Evolutionary conservation across 441 rosid genomes (phyloP).

Genomic region (Melastoma candidum): DNA sequence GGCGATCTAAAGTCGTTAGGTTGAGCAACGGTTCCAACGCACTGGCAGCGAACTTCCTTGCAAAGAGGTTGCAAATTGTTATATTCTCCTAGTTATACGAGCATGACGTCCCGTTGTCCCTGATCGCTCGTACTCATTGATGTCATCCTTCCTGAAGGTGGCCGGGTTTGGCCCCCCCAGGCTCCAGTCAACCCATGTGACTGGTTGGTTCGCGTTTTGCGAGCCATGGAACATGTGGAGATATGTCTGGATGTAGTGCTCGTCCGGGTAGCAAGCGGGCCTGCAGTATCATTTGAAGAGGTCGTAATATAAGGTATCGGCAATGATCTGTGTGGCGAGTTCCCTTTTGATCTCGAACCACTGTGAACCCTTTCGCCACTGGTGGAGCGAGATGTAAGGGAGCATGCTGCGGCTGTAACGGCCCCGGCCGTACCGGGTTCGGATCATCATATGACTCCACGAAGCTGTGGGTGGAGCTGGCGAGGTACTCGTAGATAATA

Average conservation of each 20-base stretch:
- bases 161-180: constrained; percentile 84
- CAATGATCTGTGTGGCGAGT: constrained; percentile 49
- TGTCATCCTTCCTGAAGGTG: constrained; percentile 30
- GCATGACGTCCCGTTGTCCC: constrained; percentile 55
- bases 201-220: constrained; percentile 54
- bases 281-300: constrained; percentile 63
- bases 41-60: constrained; percentile 75
- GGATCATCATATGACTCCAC: constrained; percentile 92
- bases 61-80: constrained; percentile 71
- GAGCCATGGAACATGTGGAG: constrained; percentile 73
- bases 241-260: constrained; percentile 83
- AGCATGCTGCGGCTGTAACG: constrained; percentile 86
- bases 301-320: constrained; percentile 62
- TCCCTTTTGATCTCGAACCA: constrained; percentile 86
- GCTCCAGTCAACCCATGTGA: constrained; percentile 94
- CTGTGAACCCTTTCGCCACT: constrained; percentile 94
- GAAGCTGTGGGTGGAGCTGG: constrained; percentile 57
- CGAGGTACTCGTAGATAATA: constrained; percentile 65
- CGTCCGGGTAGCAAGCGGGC: constrained; percentile 95
- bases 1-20: constrained; percentile 37
- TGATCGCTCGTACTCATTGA: constrained; percentile 57
- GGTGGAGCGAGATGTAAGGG: constrained; percentile 64
- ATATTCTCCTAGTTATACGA: constrained; percentile 52
- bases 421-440: constrained; percentile 76
- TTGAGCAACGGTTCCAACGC: constrained; percentile 64